Evolutionary conservation across 495 filamentous ascomycete genomes (phyloP).

Genomic region (Neurospora cerealis): DNA sequence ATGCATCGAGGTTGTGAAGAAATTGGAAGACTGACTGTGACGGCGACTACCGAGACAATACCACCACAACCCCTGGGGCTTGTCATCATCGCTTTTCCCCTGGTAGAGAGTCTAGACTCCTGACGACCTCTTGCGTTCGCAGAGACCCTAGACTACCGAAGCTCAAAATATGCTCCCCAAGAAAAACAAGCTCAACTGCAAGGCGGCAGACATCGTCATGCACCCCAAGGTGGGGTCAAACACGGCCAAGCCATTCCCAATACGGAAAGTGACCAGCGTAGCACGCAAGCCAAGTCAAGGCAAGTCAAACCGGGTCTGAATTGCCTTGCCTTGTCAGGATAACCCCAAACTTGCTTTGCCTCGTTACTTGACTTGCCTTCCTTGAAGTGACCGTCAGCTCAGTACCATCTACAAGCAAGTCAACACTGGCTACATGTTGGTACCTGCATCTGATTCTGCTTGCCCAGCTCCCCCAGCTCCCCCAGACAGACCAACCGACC

Average conservation of each 20-base stretch:
- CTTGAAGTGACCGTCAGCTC: not conserved
- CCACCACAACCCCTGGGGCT: not conserved
- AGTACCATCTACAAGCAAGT: not conserved
- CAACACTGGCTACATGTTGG: not conserved
- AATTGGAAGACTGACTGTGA: not conserved
- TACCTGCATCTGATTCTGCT: not conserved
- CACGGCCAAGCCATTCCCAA: not conserved
- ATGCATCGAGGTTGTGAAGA: not conserved
- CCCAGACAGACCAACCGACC: not conserved
- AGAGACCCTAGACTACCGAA: not conserved
- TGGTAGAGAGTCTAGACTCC: not conserved
- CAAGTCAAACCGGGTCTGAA: no score
- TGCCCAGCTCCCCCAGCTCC: not conserved
- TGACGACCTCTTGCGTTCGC: not conserved
- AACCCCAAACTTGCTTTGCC: no score
- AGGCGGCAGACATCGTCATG: not conserved
- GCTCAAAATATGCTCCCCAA: not conserved
- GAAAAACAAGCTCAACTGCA: not conserved
- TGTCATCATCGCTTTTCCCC: not conserved
- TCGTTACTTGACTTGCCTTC: no score
- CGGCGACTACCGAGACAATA: not conserved
- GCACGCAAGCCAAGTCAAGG: no score
- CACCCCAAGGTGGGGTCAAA: not conserved
- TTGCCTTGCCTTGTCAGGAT: no score
- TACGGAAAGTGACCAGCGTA: not conserved